Conservation (phyloP, 2,329 filamentous ascomycete genomes). For the Arthrobotrys musiformis region DNA sequence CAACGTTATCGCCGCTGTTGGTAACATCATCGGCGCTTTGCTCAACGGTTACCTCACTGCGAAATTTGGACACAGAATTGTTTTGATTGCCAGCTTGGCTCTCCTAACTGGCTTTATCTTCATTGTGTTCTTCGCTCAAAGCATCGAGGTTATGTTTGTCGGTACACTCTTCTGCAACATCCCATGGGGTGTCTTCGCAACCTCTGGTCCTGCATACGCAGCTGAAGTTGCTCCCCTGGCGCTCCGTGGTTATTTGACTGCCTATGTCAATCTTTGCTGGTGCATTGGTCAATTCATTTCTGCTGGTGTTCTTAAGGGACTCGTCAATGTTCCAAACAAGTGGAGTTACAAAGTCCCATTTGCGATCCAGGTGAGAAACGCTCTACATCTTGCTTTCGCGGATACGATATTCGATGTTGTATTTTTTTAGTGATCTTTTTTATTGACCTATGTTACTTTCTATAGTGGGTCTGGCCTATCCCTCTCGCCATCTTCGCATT, state of each 20-base stretch:
- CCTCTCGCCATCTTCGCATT: slow-evolving; percentile 73
- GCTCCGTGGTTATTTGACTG: slow-evolving; percentile 76
- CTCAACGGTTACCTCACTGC: slow-evolving; percentile 68
- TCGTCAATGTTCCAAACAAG: slow-evolving; percentile 61
- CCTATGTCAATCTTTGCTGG: slow-evolving; percentile 82
- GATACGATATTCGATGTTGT: not conserved
- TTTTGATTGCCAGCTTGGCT: slow-evolving; percentile 65
- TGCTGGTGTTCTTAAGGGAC: slow-evolving; percentile 63
- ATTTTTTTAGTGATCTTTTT: not conserved
- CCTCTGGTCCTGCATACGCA: slow-evolving; percentile 62
- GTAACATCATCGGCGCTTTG: slow-evolving; percentile 67
- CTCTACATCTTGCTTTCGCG: not conserved
- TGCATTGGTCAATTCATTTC: slow-evolving; percentile 65
- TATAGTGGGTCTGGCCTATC: slow-evolving; percentile 83
- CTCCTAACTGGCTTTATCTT: slow-evolving; percentile 66
- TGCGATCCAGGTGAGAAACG: slow-evolving; percentile 55
- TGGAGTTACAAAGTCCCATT: slow-evolving; percentile 64
- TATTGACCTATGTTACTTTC: slow-evolving; percentile 28
- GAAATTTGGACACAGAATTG: slow-evolving; percentile 67
- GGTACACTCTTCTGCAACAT: slow-evolving; percentile 68
- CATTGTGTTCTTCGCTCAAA: slow-evolving; percentile 67
- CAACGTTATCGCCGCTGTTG: slow-evolving; percentile 62
- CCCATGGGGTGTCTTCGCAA: slow-evolving; percentile 68
- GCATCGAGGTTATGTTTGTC: slow-evolving; percentile 65
- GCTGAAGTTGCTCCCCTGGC: slow-evolving; percentile 76